Percentiles rank a stretch among this genome's conserved stretches.
These are phyloP conservation scores for Candida coquimbonensis DNA, from an alignment of 805 yeast genomes.

Conservation along the genomic window DNA sequence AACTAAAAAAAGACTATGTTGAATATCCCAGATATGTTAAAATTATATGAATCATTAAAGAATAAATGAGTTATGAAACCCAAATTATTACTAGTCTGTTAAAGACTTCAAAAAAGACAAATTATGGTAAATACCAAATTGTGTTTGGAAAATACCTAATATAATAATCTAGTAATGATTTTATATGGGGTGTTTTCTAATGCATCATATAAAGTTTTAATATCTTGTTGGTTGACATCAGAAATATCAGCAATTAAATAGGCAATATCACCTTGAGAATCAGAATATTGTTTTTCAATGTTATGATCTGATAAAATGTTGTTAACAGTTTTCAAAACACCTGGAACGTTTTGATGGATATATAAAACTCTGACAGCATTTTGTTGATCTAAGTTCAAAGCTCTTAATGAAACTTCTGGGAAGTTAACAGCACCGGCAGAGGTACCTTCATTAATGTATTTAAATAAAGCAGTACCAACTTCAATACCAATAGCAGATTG, in stretches of 20 bases:
- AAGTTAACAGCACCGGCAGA: slow-evolving; percentile 95
- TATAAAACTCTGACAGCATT: slow-evolving; percentile 88
- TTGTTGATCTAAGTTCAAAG: slow-evolving; percentile 79
- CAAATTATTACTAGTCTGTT: slow-evolving; percentile 1
- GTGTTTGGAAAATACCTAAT: slow-evolving; percentile 32
- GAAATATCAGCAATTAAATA: slow-evolving; percentile 97
- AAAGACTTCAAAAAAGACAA: background rate
- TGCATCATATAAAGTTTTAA: slow-evolving; percentile 76
- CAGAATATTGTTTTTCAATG: slow-evolving; percentile 97
- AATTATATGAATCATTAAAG: background rate
- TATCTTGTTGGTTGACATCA: slow-evolving; percentile 74
- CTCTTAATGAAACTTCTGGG: slow-evolving; percentile 95
- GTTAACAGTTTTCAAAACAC: slow-evolving; percentile 96
- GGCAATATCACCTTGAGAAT: slow-evolving; percentile 92
- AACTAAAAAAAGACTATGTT: slow-evolving; percentile 4
- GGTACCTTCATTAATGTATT: slow-evolving; percentile 93
- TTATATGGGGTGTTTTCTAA: slow-evolving; percentile 86
- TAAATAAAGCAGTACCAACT: slow-evolving; percentile 78
- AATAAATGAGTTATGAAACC: background rate
- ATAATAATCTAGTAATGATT: slow-evolving; percentile 83
- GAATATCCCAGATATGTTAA: slow-evolving; percentile 9
- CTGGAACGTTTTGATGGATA: slow-evolving; percentile 97
- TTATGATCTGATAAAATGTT: slow-evolving; percentile 91
- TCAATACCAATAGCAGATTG: slow-evolving; percentile 96
- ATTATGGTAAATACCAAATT: too few relatives aligned